Conservation (phyloP, 75 land plant genomes). For the Cunninghamia lanceolata region DNA sequence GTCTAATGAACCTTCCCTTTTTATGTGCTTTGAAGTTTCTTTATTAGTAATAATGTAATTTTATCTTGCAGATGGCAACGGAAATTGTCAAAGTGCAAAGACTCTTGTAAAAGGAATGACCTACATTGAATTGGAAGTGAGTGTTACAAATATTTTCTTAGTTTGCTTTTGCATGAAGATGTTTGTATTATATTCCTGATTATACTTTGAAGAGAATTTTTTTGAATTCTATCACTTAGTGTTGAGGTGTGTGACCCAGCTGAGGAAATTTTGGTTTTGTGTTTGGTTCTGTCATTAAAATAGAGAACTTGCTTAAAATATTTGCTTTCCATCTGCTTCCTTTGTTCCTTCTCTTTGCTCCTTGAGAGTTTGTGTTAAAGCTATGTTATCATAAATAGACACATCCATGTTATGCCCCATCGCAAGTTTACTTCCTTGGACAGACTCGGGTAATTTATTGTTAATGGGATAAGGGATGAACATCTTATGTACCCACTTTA, state of each 20-base stretch:
- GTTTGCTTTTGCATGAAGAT: background rate
- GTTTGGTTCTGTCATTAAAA: background rate
- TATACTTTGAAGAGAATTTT: background rate
- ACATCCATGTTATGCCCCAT: background rate
- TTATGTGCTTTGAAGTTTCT: background rate
- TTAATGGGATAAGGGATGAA: background rate
- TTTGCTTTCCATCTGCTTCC: background rate
- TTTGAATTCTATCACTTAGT: background rate
- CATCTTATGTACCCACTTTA: background rate
- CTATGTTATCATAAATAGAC: background rate
- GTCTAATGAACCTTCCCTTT: background rate
- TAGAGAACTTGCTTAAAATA: background rate
- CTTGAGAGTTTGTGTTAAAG: background rate
- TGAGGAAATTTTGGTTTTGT: background rate
- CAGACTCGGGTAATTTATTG: background rate
- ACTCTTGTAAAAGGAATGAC: constrained; percentile 10
- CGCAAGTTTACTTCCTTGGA: background rate
- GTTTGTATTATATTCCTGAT: background rate
- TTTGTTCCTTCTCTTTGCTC: background rate
- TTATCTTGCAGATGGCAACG: background rate
- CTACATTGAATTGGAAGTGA: background rate
- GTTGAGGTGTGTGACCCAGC: background rate
- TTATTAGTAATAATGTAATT: background rate
- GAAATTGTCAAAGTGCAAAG: background rate
- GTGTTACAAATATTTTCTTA: background rate